phyloP scores from a whole-genome alignment of 352 stramenopile species.

The Bremia lactucae region DNA sequence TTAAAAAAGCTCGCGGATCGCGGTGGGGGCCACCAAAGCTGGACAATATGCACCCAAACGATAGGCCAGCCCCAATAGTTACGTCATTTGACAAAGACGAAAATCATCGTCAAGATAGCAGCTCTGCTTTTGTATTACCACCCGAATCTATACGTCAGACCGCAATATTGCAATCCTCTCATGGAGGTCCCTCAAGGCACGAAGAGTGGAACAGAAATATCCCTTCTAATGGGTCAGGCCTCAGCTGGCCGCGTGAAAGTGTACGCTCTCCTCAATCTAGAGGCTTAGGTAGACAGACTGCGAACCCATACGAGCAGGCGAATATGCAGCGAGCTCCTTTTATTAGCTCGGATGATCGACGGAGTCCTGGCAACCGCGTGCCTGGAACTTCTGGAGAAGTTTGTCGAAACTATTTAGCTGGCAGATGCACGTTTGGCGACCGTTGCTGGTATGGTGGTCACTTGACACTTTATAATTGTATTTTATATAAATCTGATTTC shows the following conservation, averaged over 20 bases:
- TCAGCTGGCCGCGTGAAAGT: constrained; percentile 17
- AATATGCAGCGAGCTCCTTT: constrained; percentile 17
- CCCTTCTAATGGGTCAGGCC: constrained; percentile 12
- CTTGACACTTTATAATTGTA: neutral
- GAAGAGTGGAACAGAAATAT: constrained; percentile 26
- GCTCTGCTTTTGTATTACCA: constrained; percentile 15
- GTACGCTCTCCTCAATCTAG: constrained; percentile 17
- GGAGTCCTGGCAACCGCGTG: constrained; percentile 26
- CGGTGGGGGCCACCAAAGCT: constrained; percentile 56
- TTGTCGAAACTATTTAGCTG: constrained; percentile 63
- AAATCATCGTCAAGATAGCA: constrained; percentile 14
- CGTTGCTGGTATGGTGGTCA: constrained; percentile 60
- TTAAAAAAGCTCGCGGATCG: constrained; percentile 56
- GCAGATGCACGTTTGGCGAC: constrained; percentile 66
- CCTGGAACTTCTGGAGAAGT: constrained; percentile 42
- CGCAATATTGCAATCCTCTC: constrained; percentile 16
- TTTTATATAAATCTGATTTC: no score
- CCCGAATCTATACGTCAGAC: constrained; percentile 9
- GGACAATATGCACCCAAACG: constrained; percentile 14
- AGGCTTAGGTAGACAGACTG: constrained; percentile 19
- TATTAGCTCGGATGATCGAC: constrained; percentile 19
- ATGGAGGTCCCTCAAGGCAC: constrained; percentile 7
- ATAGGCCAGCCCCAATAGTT: constrained; percentile 42
- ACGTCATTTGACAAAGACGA: constrained; percentile 20
- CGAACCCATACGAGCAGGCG: constrained; percentile 11